Percentiles rank a stretch among this genome's conserved stretches.
These are phyloP conservation scores for Aegilops sharonensis DNA, from an alignment of 176 grass and related monocot species.

Conservation along the genomic window DNA sequence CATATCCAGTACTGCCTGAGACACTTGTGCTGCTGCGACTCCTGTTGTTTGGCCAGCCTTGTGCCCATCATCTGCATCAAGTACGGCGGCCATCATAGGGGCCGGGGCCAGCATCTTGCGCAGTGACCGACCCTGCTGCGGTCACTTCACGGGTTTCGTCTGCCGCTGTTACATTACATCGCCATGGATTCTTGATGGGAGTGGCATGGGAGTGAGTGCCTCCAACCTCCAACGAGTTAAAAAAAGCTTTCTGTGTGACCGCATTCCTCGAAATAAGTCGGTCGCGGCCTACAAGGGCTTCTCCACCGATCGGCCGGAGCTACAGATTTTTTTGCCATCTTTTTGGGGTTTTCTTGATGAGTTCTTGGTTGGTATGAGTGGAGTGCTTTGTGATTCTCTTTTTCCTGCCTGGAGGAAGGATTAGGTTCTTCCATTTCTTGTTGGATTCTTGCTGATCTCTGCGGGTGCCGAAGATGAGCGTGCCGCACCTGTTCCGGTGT, in stretches of 20 bases:
- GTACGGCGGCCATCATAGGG: background rate
- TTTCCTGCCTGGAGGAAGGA: background rate
- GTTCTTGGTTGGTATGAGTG: constrained; percentile 4
- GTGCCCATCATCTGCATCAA: constrained; percentile 26
- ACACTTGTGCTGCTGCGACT: background rate
- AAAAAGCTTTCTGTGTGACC: background rate
- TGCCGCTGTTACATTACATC: background rate
- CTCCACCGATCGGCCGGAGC: background rate
- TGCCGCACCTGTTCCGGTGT: constrained; percentile 89
- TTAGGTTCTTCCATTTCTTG: background rate
- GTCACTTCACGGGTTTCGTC: constrained; percentile 24
- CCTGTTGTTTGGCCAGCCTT: constrained; percentile 16
- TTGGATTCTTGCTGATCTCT: constrained; percentile 12
- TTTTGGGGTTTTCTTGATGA: background rate
- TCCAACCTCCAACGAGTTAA: background rate
- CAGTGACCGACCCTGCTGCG: constrained; percentile 9
- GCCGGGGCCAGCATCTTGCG: background rate
- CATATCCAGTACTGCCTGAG: constrained; percentile 16
- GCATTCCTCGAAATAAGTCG: background rate
- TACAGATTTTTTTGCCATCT: background rate
- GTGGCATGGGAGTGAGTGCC: constrained; percentile 44
- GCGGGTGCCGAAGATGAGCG: constrained; percentile 51
- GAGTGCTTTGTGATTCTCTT: constrained; percentile 6
- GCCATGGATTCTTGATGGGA: constrained; percentile 42
- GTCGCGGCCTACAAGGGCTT: background rate